Percentiles rank a stretch among this genome's conserved stretches.
Conservation (phyloP, 2,329 filamentous ascomycete species). For the Ophiostoma angusticollis region DNA sequence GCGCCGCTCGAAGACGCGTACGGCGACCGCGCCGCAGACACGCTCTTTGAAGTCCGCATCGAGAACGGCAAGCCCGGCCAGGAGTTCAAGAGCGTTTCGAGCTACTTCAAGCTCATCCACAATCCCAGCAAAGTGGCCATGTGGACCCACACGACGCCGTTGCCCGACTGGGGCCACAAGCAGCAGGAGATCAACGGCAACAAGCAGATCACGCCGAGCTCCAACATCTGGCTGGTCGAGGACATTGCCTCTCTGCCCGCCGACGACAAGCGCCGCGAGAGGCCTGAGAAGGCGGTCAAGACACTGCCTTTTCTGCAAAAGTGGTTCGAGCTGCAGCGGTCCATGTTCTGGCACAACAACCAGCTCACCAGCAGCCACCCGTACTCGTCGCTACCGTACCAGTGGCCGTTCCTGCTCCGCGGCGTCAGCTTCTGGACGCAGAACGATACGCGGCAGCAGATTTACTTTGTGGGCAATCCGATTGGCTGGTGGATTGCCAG, state of each 20-base stretch:
- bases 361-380: constrained; percentile 94
- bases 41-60: constrained; percentile 82
- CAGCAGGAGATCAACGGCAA: constrained; percentile 99
- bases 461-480: constrained; percentile 96
- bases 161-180: constrained; percentile 96
- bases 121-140: constrained; percentile 92
- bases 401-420: constrained; percentile 94
- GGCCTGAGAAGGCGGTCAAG: constrained; percentile 69
- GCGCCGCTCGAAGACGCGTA: constrained; percentile 59
- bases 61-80: constrained; percentile 71
- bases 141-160: constrained; percentile 92
- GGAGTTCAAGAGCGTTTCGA: constrained; percentile 79
- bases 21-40: constrained; percentile 69
- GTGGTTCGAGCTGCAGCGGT: constrained; percentile 90
- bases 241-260: constrained; percentile 68
- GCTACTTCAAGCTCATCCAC: constrained; percentile 93
- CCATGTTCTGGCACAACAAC: constrained; percentile 99
- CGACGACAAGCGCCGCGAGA: constrained; percentile 61
- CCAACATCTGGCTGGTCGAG: constrained; percentile 90
- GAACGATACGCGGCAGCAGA: constrained; percentile 86
- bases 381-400: constrained; percentile 86
- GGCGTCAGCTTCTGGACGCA: constrained; percentile 99
- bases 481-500: constrained; percentile 95
- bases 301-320: constrained; percentile 78
- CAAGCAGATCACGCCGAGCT: constrained; percentile 81